Evolutionary conservation across 805 yeast genomes (phyloP), one percentile per base, ranked within the genome.

Genomic region (Cyberlindnera mrakii): DNA sequence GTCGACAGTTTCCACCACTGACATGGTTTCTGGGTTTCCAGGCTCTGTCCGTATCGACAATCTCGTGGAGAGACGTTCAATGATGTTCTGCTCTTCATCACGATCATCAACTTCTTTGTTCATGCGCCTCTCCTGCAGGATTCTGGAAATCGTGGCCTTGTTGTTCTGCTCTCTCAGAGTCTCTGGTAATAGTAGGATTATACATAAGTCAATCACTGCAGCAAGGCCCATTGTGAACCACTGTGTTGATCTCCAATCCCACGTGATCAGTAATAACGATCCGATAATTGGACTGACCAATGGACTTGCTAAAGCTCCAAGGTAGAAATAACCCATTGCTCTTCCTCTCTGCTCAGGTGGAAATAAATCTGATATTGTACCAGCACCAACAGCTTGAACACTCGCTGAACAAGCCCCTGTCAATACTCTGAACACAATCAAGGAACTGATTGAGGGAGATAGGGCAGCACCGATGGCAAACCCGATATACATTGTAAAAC

Each of bases 171-270:
- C 59, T 41, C 87, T 67, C 25, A 86, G 66, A 0, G 96, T 88
- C 57, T 88, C 96, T 0, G 96, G 96, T 7, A 87, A 66, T 2
- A 69, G 62, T 35, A 85, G 67, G 3, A 77, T 49, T 33, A 87
- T 64, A 42, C 75, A 46, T 1, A 77, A 18, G 20, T 72, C 66
- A 39, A 74, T 72, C 13, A 71, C 59, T 3, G 81, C 87, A 1
- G 86, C 75, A 36, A 84, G 60, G 25, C 83, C 81, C 15, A 82
- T 85, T 62, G 85, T 65, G 43, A 85, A 78, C 91, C 95, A 88
- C 55, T 85, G 93, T 3, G 96, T 85, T 3, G 91, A 85, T 58
- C 95, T 70, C 95, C 96, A 88, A 8, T 88, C 87, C 82, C 88
- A 84, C 10, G 71, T 69, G 35, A 73, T 67, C 6, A 84, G 74